Percentiles rank a stretch among this genome's conserved stretches.
These are phyloP conservation scores for Tylopilus vinaceipallidus DNA, from an alignment of 768 basidiomycete genomes.

Conservation along the genomic window DNA sequence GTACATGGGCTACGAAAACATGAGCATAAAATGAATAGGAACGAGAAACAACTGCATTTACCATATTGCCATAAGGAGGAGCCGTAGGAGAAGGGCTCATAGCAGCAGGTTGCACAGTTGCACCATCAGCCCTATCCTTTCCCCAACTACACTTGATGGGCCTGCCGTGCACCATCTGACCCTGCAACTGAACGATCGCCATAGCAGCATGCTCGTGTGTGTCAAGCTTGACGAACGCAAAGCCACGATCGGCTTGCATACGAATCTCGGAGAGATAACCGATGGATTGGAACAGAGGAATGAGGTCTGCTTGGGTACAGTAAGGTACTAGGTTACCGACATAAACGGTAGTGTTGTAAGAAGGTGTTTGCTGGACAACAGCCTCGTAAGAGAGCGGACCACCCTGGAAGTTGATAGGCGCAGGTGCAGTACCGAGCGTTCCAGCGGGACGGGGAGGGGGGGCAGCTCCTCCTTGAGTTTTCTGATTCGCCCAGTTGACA, in stretches of 20 bases:
- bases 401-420: slow-evolving; percentile 88
- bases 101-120: slow-evolving; percentile 46
- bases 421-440: slow-evolving; percentile 65
- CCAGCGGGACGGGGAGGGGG: slow-evolving; percentile 42
- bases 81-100: slow-evolving; percentile 62
- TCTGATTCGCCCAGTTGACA: slow-evolving; percentile 99
- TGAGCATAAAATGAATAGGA: neutral
- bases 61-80: slow-evolving; percentile 79
- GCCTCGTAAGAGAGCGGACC: slow-evolving; percentile 89
- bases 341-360: slow-evolving; percentile 95
- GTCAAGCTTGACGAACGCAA: slow-evolving; percentile 98
- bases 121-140: slow-evolving; percentile 85
- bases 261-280: slow-evolving; percentile 98
- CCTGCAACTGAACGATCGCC: slow-evolving; percentile 96
- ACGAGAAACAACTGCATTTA: slow-evolving; percentile 26
- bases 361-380: slow-evolving; percentile 91
- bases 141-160: slow-evolving; percentile 99
- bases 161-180: slow-evolving; percentile 94
- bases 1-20: slow-evolving; percentile 69
- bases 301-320: slow-evolving; percentile 95
- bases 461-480: slow-evolving; percentile 69
- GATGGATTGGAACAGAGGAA: slow-evolving; percentile 97
- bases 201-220: slow-evolving; percentile 98
- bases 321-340: slow-evolving; percentile 98
- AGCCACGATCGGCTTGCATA: slow-evolving; percentile 98